Percentiles rank a stretch among this genome's conserved stretches.
These are phyloP conservation scores for Coffea humblotiana DNA, from an alignment of 305 asterid genomes.

Conservation along the genomic window DNA sequence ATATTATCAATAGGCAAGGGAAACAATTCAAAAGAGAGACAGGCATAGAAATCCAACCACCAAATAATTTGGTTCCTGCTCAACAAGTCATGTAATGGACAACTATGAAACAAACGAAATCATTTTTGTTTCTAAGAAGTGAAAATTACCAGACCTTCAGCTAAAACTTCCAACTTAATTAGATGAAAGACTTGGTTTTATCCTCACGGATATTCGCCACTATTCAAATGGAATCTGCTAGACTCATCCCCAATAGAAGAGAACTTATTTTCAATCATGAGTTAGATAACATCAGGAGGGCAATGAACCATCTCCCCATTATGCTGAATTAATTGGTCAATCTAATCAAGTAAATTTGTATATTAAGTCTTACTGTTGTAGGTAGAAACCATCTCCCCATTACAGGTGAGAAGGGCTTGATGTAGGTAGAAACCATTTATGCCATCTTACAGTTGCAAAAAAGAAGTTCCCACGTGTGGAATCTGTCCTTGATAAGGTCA, in stretches of 20 bases:
- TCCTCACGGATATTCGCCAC: background rate
- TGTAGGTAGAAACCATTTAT: background rate
- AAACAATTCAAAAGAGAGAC: background rate
- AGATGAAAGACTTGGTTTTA: background rate
- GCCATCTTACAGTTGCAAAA: background rate
- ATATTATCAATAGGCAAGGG: background rate
- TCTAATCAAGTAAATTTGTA: no score
- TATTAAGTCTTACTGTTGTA: background rate
- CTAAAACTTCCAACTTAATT: no score
- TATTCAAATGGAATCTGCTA: background rate
- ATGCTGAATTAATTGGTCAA: background rate
- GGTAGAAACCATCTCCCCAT: background rate
- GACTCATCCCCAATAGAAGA: background rate
- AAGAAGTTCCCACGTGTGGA: background rate
- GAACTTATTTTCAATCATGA: background rate
- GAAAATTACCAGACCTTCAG: background rate
- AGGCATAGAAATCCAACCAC: background rate
- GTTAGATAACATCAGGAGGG: no score
- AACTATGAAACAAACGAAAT: no score
- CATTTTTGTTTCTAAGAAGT: background rate
- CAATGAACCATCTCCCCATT: background rate
- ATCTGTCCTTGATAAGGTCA: background rate
- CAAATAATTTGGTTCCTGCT: no score
- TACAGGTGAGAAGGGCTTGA: background rate
- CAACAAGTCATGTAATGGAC: background rate